These are phyloP conservation scores for Pichia kudriavzevii DNA, from an alignment of 1,139 yeast genomes.

Conservation along the genomic window DNA sequence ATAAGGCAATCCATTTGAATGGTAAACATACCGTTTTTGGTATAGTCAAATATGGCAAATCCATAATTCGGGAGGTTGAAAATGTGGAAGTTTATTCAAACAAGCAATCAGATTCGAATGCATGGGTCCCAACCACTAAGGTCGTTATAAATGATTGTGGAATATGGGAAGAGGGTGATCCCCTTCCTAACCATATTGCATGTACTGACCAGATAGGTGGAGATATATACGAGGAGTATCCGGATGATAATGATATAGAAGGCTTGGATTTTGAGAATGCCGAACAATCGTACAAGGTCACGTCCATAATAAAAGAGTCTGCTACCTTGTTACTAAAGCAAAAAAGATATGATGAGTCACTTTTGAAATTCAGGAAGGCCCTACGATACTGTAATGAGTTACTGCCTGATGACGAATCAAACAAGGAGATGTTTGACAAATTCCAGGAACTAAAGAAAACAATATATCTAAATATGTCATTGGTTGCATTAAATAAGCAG, in stretches of 20 bases:
- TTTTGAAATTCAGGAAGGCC: conserved; percentile 55
- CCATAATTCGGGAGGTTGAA: conserved; percentile 62
- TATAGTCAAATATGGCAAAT: conserved; percentile 53
- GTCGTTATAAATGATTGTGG: conserved; percentile 60
- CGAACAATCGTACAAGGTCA: conserved; percentile 40
- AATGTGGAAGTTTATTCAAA: conserved; percentile 29
- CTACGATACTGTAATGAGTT: conserved; percentile 62
- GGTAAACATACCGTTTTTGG: conserved; percentile 81
- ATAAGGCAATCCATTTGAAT: conserved; percentile 62
- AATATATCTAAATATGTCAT: conserved; percentile 51
- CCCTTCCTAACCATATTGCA: conserved; percentile 53
- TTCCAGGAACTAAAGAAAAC: conserved; percentile 54
- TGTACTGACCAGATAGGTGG: conserved; percentile 56
- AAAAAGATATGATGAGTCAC: conserved; percentile 44
- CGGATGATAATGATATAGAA: conserved; percentile 55
- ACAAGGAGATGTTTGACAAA: conserved; percentile 42
- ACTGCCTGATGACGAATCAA: conserved; percentile 62
- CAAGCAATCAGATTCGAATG: conserved; percentile 30
- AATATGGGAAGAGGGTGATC: conserved; percentile 46
- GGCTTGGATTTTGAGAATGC: conserved; percentile 46
- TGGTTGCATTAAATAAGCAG: conserved; percentile 42
- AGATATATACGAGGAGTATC: conserved; percentile 66
- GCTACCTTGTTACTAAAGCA: conserved; percentile 53
- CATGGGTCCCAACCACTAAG: conserved; percentile 31
- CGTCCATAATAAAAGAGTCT: conserved; percentile 52